Percentiles rank a stretch among this genome's conserved stretches.
Evolutionary conservation across 352 stramenopile species (phyloP).

Genomic region (Blastocystis sp.): DNA sequence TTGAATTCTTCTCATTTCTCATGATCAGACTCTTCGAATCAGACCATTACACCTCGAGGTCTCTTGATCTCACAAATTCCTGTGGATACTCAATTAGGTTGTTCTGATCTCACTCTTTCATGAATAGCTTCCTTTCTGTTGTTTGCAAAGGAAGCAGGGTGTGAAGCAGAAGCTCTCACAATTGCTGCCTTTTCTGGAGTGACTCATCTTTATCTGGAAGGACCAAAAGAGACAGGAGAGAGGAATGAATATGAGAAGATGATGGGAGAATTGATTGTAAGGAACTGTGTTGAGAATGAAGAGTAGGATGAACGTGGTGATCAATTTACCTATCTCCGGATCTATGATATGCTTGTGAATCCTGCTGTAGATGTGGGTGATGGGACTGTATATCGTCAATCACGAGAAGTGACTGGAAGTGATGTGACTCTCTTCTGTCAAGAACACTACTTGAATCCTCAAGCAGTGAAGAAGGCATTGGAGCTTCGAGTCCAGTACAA

Average conservation of each 20-base stretch:
- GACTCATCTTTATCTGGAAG: not conserved
- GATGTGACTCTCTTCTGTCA: not conserved
- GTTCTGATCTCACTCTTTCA: conserved; percentile 84
- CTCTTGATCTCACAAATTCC: conserved; percentile 82
- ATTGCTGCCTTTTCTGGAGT: conserved; percentile 8
- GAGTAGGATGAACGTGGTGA: conserved; percentile 18
- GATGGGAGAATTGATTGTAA: conserved; percentile 34
- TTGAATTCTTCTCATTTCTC: not conserved
- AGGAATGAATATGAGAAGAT: conserved; percentile 25
- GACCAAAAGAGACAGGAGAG: not conserved
- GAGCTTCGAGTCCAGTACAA: conserved; percentile 15
- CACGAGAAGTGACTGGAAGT: not conserved
- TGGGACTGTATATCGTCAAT: not conserved
- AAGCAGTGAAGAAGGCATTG: conserved; percentile 30
- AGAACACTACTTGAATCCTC: conserved; percentile 1
- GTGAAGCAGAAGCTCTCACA: not conserved
- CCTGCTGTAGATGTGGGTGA: not conserved
- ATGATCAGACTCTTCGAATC: conserved; percentile 66
- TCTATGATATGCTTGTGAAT: conserved; percentile 1
- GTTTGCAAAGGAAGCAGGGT: not conserved
- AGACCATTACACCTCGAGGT: conserved; percentile 82
- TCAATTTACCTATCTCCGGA: conserved; percentile 15
- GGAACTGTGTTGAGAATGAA: too few relatives aligned
- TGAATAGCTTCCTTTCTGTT: conserved; percentile 69
- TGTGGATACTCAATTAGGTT: conserved; percentile 88